These are phyloP conservation scores for Candida sonorensis DNA, from an alignment of 805 yeast species.

Conservation along the genomic window DNA sequence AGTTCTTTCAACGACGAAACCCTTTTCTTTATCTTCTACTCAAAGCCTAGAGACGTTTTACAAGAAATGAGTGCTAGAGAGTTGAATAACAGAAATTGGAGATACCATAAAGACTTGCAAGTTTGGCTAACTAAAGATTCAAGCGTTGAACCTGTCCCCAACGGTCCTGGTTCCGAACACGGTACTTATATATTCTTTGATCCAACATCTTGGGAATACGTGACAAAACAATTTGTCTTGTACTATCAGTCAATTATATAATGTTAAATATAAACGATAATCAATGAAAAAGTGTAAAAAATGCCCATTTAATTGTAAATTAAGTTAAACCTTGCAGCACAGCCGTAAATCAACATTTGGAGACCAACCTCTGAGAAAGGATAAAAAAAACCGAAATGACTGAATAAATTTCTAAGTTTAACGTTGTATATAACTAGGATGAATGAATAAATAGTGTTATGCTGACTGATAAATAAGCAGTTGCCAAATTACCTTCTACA, in stretches of 20 bases:
- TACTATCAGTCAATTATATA: constrained; percentile 37
- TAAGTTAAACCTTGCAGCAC: too few relatives aligned
- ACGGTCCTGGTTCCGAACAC: constrained; percentile 76
- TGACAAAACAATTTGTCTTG: constrained; percentile 59
- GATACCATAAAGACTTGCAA: constrained; percentile 91
- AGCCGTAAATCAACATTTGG: too few relatives aligned
- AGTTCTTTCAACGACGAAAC: constrained; percentile 81
- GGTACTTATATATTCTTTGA: constrained; percentile 94
- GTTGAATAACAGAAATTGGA: constrained; percentile 88
- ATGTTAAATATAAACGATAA: too few relatives aligned
- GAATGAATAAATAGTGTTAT: too few relatives aligned
- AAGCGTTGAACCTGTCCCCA: constrained; percentile 77
- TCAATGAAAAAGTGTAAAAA: too few relatives aligned
- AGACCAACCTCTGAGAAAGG: too few relatives aligned
- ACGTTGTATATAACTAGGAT: too few relatives aligned
- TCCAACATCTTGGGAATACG: constrained; percentile 93
- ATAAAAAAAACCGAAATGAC: too few relatives aligned
- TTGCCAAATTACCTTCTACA: too few relatives aligned
- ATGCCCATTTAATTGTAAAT: too few relatives aligned
- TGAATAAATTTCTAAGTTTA: too few relatives aligned
- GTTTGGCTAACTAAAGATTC: constrained; percentile 97
- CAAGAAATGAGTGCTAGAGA: constrained; percentile 94
- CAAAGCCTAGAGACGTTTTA: constrained; percentile 84
- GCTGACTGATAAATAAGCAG: too few relatives aligned
- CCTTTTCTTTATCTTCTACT: constrained; percentile 85